These are phyloP conservation scores for Cladophialophora immunda DNA, from an alignment of 2,329 filamentous ascomycete species.

Conservation along the genomic window DNA sequence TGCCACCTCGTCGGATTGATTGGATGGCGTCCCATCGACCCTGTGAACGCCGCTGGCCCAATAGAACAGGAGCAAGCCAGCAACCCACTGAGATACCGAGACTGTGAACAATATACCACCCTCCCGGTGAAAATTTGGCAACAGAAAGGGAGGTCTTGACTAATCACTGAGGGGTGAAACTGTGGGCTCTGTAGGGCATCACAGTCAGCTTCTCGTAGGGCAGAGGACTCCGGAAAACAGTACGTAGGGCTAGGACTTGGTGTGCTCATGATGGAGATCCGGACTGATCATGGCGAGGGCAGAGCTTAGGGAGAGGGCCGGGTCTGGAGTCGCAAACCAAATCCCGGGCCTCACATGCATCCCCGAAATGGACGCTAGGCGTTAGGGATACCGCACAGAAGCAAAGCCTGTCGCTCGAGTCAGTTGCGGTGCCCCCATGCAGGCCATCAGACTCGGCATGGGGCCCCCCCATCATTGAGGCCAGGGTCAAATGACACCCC, in stretches of 20 bases:
- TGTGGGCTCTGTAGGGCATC: constrained; percentile 2
- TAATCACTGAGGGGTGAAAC: not conserved
- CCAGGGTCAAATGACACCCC: constrained; percentile 1
- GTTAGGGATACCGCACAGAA: not conserved
- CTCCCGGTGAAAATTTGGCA: not conserved
- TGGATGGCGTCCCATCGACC: not conserved
- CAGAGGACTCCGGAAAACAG: not conserved
- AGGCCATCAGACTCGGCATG: constrained; percentile 4
- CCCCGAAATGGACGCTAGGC: not conserved
- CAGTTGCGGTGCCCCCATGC: not conserved
- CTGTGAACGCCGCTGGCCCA: not conserved
- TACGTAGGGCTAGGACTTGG: constrained; percentile 2
- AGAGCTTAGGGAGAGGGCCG: not conserved
- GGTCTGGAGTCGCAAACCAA: not conserved
- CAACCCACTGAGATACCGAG: not conserved
- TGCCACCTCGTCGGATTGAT: not conserved
- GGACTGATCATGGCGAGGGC: not conserved
- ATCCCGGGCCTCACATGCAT: not conserved
- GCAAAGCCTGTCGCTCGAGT: not conserved
- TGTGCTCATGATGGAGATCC: not conserved
- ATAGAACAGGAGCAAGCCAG: constrained; percentile 5
- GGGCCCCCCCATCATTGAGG: not conserved
- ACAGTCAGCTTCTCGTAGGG: constrained; percentile 9
- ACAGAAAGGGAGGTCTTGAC: not conserved
- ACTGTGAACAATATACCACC: not conserved